Evolutionary conservation across 2,329 filamentous ascomycete genomes (phyloP).

Genomic region (Cryphonectria nitschkei): DNA sequence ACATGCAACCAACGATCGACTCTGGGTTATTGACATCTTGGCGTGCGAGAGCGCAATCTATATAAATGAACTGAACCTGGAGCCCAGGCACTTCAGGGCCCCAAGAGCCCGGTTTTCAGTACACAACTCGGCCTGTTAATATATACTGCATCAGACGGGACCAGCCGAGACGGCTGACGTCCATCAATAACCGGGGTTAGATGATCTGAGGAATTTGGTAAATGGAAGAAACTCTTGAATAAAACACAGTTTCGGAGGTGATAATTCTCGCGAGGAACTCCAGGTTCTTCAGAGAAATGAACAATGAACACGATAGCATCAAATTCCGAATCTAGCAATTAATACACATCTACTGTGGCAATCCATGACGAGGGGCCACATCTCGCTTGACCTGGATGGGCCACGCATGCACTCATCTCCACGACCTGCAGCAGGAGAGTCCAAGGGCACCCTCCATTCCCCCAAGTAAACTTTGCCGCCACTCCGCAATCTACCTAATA

Average conservation of each 20-base stretch:
- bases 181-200: background rate
- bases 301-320: background rate
- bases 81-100: background rate
- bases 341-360: background rate
- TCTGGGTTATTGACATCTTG: slow-evolving; percentile 4
- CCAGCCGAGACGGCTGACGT: slow-evolving; percentile 2
- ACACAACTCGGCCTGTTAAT: background rate
- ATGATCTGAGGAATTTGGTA: background rate
- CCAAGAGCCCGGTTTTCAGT: background rate
- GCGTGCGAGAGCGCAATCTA: slow-evolving; percentile 6
- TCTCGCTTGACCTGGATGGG: background rate
- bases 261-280: background rate
- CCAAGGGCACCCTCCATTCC: background rate
- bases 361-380: background rate
- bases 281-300: background rate
- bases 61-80: background rate
- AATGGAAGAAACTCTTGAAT: too few relatives aligned
- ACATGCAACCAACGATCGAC: background rate
- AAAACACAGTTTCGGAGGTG: background rate
- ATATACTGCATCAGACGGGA: slow-evolving; percentile 13
- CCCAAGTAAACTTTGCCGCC: background rate
- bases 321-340: background rate
- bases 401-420: background rate
- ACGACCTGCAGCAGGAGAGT: background rate
- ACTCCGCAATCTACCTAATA: background rate